These are phyloP conservation scores for Gomphus bonarii DNA, from an alignment of 1,284 basidiomycete genomes.

Conservation along the genomic window DNA sequence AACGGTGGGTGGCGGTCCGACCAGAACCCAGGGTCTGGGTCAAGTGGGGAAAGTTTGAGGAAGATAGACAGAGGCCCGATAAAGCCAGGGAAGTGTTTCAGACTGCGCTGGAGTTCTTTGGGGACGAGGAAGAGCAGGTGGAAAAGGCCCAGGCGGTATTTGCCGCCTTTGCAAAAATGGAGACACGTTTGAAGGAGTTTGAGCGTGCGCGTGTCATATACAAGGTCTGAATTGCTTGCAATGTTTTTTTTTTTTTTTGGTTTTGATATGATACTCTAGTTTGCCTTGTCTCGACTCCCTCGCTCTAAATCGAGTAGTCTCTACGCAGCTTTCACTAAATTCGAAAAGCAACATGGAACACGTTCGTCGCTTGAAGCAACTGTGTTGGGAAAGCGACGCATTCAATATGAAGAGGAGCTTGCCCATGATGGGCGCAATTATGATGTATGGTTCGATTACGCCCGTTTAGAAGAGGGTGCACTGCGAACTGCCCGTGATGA, in stretches of 20 bases:
- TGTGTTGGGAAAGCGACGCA: constrained; percentile 81
- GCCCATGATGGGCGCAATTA: constrained; percentile 86
- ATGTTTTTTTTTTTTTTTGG: neutral
- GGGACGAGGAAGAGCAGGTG: constrained; percentile 93
- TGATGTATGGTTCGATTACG: constrained; percentile 98
- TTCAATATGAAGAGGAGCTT: constrained; percentile 95
- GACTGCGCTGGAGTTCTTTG: constrained; percentile 93
- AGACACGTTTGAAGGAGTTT: constrained; percentile 47
- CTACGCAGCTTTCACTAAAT: constrained; percentile 89
- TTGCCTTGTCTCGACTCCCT: constrained; percentile 85
- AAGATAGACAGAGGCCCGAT: constrained; percentile 78
- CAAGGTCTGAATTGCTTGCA: constrained; percentile 52
- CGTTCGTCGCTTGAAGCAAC: constrained; percentile 85
- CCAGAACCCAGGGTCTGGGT: constrained; percentile 96
- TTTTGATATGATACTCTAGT: constrained; percentile 37
- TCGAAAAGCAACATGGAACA: constrained; percentile 96
- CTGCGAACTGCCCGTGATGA: constrained; percentile 42
- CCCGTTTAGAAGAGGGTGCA: constrained; percentile 76
- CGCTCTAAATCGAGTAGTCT: constrained; percentile 80
- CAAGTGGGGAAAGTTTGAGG: constrained; percentile 91
- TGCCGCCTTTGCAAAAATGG: constrained; percentile 21
- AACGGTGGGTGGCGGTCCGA: constrained; percentile 87
- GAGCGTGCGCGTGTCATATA: constrained; percentile 96
- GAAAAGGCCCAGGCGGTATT: constrained; percentile 44
- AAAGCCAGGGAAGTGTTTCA: constrained; percentile 95